Percentiles rank a stretch among this genome's conserved stretches.
Conservation (phyloP, 306 rosid species). For the Lathyrus aphaca region DNA sequence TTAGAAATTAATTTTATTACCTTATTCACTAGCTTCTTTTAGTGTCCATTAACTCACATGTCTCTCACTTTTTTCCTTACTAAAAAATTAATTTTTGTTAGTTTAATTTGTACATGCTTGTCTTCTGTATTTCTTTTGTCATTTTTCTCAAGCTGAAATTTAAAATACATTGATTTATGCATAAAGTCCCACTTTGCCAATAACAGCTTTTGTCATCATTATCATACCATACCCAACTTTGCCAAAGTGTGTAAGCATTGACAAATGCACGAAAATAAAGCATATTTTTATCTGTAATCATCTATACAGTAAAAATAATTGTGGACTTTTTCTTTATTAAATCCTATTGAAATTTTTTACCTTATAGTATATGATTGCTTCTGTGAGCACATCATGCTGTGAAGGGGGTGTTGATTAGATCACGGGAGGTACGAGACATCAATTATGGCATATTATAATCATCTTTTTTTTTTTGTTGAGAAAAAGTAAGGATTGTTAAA, state of each 20-base stretch:
- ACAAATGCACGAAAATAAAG: constrained; percentile 2
- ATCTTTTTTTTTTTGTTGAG: constrained; percentile 14
- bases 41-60: constrained; percentile 31
- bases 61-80: constrained; percentile 3
- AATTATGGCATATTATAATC: constrained; percentile 47
- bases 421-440: constrained; percentile 66
- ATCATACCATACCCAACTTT: constrained; percentile 28
- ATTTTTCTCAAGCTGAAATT: constrained; percentile 31
- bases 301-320: neutral
- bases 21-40: constrained; percentile 33
- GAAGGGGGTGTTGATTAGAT: constrained; percentile 43
- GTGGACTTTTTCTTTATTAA: constrained; percentile 15
- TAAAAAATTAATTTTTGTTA: neutral
- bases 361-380: constrained; percentile 38
- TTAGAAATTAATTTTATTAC: constrained; percentile 8
- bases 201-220: constrained; percentile 37
- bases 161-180: constrained; percentile 23
- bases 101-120: constrained; percentile 17
- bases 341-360: constrained; percentile 13
- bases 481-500: constrained; percentile 6
- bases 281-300: neutral
- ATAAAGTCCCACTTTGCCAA: constrained; percentile 27
- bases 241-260: constrained; percentile 34
- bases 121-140: constrained; percentile 24
- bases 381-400: constrained; percentile 43